Evolutionary conservation across 139 green algal genomes (phyloP), one percentile per base, ranked within the genome.

Genomic region (Chlorella sp.): DNA sequence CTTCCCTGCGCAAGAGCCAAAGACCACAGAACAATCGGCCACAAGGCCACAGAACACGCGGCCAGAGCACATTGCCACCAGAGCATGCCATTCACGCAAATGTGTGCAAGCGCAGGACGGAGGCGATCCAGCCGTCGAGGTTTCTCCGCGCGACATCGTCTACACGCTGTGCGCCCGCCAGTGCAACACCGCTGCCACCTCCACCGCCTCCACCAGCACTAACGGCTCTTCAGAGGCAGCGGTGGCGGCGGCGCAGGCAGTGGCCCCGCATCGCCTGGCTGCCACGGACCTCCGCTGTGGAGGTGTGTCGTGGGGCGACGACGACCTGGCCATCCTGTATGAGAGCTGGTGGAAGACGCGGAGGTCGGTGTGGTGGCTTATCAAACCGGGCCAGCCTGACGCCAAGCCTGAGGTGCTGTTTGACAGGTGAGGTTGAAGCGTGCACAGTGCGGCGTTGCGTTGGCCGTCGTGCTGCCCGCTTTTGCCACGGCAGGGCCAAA

Each of bases 101-200:
- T n/a, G n/a, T n/a, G n/a, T n/a, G n/a, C n/a, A n/a, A n/a, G 29
- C 27, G 29, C 82, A 94, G 84, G 93, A 97, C 73, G 90, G 85
- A 10, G 94, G 94, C 0, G 94, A 99, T 77, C 88, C 94, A 2
- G 84, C 77, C 4, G 86, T 97, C 23, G 88, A 95, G 22, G 90
- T 82, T 0, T 94, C 87, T 5, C 95, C 95, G 0, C 83, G 95
- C 22, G 95, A 99, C 86, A 87, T 98, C 14, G 88, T 98, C 22
- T 98, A 93, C 77, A 88, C 80, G 5, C 74, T 97, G 23, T 51
- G 77, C 4, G 88, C 88, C 1, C 75, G 87, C 6, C 60, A 17
- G 26, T 20, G 60, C 60, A 10, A 10, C 24, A 20, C 14, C n/a
- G 26, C 60, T 27, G 60, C 24, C 24, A 10, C 26, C 60, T 31